These are phyloP conservation scores for Trichosporon ovoides DNA, from an alignment of 1,284 basidiomycete species.

Conservation along the genomic window DNA sequence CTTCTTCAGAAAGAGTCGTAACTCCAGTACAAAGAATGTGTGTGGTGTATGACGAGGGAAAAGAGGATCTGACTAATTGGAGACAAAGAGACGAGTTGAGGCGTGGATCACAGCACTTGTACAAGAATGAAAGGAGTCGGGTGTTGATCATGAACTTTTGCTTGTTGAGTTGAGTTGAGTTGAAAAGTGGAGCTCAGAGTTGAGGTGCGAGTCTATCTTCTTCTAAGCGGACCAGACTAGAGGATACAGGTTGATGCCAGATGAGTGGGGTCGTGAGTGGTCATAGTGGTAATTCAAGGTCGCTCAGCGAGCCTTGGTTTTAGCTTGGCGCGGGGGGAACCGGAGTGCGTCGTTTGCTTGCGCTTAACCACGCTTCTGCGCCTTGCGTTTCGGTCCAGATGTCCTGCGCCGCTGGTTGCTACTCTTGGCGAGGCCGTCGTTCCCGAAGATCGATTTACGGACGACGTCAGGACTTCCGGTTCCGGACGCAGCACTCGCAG, in stretches of 20 bases:
- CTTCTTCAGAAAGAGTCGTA: too few relatives aligned
- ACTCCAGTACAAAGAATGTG: too few relatives aligned
- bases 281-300: not conserved
- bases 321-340: not conserved
- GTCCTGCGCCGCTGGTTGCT: not conserved
- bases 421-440: not conserved
- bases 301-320: not conserved
- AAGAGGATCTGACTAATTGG: too few relatives aligned
- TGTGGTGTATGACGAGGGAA: too few relatives aligned
- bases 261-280: not conserved
- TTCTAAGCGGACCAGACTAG: constrained; percentile 2
- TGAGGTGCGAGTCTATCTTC: not conserved
- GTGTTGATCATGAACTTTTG: too few relatives aligned
- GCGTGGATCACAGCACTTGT: not conserved
- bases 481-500: not conserved
- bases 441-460: constrained; percentile 12
- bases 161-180: too few relatives aligned
- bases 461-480: constrained; percentile 4
- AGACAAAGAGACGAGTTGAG: not conserved
- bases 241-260: constrained; percentile 1
- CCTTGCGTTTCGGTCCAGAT: not conserved
- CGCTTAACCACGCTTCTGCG: not conserved
- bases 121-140: too few relatives aligned
- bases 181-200: too few relatives aligned
- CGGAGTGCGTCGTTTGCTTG: not conserved